These are phyloP conservation scores for Scedosporium aurantiacum DNA, from an alignment of 2,329 filamentous ascomycete genomes.

Conservation along the genomic window DNA sequence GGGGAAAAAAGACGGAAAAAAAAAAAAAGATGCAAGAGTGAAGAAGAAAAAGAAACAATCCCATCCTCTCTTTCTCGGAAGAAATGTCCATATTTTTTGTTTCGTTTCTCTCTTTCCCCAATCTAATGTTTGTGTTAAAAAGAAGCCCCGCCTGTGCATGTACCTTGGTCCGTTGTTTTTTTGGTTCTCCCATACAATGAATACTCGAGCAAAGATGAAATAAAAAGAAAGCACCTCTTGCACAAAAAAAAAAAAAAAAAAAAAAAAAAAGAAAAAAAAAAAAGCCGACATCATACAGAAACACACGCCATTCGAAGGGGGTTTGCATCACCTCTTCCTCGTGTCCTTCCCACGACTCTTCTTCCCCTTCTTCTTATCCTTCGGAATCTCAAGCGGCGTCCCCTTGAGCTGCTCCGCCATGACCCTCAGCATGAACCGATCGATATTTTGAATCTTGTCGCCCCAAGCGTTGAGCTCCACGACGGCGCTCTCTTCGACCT, in stretches of 20 bases:
- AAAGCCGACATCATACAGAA: too few relatives aligned
- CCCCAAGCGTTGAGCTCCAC: conserved; percentile 50
- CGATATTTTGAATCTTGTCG: conserved; percentile 48
- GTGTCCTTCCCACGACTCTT: conserved; percentile 50
- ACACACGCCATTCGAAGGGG: not conserved
- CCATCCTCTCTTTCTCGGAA: not conserved
- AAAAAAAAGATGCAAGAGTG: not conserved
- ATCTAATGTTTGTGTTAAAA: too few relatives aligned
- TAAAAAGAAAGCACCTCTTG: too few relatives aligned
- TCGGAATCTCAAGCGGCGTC: conserved; percentile 51
- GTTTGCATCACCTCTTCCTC: conserved; percentile 30
- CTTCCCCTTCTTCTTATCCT: conserved; percentile 47
- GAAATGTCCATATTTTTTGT: not conserved
- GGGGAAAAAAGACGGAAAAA: not conserved
- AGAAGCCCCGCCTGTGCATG: too few relatives aligned
- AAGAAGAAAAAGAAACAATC: not conserved
- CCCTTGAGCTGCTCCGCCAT: conserved; percentile 53
- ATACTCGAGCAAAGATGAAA: too few relatives aligned
- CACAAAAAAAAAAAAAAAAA: too few relatives aligned
- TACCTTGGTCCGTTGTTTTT: too few relatives aligned
- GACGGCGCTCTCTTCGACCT: conserved; percentile 21
- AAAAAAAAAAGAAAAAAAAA: too few relatives aligned
- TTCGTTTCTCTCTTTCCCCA: too few relatives aligned
- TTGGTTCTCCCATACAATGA: too few relatives aligned
- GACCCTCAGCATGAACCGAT: conserved; percentile 62